phyloP scores from a whole-genome alignment of 2,329 filamentous ascomycete species.

The Alternaria arborescens region DNA sequence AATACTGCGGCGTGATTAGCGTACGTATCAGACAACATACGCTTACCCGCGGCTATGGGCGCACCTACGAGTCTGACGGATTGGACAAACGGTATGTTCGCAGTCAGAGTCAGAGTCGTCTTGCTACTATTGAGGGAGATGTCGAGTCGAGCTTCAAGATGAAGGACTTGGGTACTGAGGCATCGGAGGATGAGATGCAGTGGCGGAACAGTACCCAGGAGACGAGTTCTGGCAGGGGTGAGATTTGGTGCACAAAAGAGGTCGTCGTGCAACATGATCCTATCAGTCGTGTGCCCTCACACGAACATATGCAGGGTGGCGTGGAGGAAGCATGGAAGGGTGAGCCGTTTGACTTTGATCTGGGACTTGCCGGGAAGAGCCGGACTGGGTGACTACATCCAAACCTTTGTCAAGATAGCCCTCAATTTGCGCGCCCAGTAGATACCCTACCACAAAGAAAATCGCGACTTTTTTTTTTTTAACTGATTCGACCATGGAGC shows the following conservation, averaged over 20 bases:
- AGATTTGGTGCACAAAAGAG: conserved; percentile 26
- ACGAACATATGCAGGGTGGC: conserved; percentile 4
- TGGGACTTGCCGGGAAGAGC: background rate
- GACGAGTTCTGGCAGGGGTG: background rate
- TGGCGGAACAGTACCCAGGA: conserved; percentile 2
- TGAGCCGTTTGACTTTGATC: conserved; percentile 6
- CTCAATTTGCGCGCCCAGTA: too few species aligned
- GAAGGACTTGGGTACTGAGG: conserved; percentile 10
- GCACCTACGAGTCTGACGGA: background rate
- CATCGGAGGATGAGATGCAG: conserved; percentile 11
- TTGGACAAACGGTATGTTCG: background rate
- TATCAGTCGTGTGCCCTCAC: conserved; percentile 14
- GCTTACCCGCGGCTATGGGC: conserved; percentile 14
- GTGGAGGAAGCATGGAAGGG: conserved; percentile 13
- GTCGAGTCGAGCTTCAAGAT: conserved; percentile 9
- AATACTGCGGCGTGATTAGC: conserved; percentile 18
- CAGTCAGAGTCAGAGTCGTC: conserved; percentile 11
- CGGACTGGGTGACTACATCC: background rate
- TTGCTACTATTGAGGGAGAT: background rate
- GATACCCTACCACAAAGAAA: too few species aligned
- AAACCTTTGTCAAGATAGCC: too few species aligned
- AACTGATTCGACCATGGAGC: too few species aligned
- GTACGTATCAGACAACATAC: conserved; percentile 8
- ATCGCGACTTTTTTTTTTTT: fast-evolving
- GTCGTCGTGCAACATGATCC: conserved; percentile 18